Percentiles rank a stretch among this genome's conserved stretches.
These are phyloP conservation scores for Rhizophagus clarus DNA, from an alignment of 192 early-diverging fungal species.

Conservation along the genomic window DNA sequence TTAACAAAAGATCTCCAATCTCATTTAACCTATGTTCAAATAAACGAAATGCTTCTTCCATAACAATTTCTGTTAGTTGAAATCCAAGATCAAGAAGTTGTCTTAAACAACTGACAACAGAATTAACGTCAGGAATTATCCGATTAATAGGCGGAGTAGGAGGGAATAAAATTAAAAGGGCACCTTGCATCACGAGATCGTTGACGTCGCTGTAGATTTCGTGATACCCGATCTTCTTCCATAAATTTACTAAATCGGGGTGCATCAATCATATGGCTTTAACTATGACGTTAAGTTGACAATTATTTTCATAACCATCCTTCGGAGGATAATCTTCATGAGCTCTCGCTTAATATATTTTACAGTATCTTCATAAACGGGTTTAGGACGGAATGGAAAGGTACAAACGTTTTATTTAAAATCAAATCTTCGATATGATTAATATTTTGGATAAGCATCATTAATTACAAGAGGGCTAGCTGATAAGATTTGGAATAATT, in stretches of 20 bases:
- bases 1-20: background rate
- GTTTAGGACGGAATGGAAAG: constrained; percentile 11
- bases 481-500: background rate
- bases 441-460: background rate
- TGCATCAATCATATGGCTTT: constrained; percentile 5
- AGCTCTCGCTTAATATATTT: background rate
- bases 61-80: background rate
- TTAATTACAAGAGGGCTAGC: background rate
- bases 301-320: background rate
- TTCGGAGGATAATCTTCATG: background rate
- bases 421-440: background rate
- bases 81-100: background rate
- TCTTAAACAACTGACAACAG: background rate
- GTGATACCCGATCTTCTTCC: background rate
- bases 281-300: background rate
- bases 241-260: background rate
- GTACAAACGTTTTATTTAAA: background rate
- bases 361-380: background rate
- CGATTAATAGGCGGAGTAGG: background rate
- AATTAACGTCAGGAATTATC: background rate
- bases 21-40: constrained; percentile 4
- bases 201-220: background rate
- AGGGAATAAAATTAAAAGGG: background rate
- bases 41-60: too few relatives aligned
- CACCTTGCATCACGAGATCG: background rate